Evolutionary conservation across 768 basidiomycete genomes (phyloP), one percentile per base, ranked within the genome.

Genomic region (Tylopilus subfusipes): DNA sequence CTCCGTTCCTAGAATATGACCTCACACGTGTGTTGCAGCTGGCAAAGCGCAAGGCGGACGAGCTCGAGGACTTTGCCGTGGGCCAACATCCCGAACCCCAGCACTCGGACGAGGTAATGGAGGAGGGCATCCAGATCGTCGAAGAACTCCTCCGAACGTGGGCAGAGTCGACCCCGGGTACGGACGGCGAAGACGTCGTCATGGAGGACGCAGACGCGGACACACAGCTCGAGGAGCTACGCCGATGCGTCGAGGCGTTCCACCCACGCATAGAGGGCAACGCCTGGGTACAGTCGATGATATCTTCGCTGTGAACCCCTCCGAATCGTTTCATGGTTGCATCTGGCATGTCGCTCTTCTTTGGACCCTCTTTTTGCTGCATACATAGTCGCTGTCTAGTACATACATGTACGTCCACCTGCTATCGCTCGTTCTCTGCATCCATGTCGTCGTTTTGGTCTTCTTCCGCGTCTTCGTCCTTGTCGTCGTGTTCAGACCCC

Each of bases 11-110:
- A 16, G 29, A 18, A 47, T 8, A 24, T 1, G 3, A 52, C 22
- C 5, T 48, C 36, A 46, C 43, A 39, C 36, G 31, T 4, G 11
- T 25, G 22, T 56, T 48, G 21, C 65, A 93, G 92, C 82, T 93
- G 43, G 95, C 91, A n/a, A 89, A 88, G 72, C 78, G 86, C 24
- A 97, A 95, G 65, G 93, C 94, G 0, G 90, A 94, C 54, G 93
- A 95, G 60, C 73, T 97, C 31, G 91, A 94, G 70, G 89, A 93
- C 65, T 93, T 94, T 70, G 83, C 80, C 8, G 76, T 78, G 29
- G 65, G 64, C 63, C 56, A 68, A 45, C 68, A 73, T 19, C 56
- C 64, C 16, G 69, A 76, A 4, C 68, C 78, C 4, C 76, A 78
- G 40, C 76, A 85, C 56, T 70, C 83, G 13, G 68, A 82, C 27